Conservation (phyloP, 1,284 basidiomycete species). For the Termitomyces sp. region DNA sequence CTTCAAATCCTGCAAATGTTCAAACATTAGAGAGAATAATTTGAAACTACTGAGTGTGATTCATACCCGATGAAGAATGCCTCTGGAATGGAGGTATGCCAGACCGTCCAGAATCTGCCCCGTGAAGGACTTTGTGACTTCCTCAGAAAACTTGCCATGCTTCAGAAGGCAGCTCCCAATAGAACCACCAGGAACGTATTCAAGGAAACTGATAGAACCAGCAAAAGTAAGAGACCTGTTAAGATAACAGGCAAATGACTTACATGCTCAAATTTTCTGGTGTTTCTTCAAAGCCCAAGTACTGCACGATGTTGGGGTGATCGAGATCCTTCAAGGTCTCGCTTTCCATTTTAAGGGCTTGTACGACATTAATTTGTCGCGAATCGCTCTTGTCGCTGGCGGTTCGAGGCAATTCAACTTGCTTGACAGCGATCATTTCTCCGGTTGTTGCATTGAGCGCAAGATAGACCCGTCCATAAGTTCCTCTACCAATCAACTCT, state of each 20-base stretch:
- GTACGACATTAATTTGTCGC: constrained; percentile 82
- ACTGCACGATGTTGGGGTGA: constrained; percentile 96
- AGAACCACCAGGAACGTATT: constrained; percentile 97
- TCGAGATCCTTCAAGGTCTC: constrained; percentile 95
- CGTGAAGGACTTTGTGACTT: constrained; percentile 91
- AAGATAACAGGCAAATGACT: constrained; percentile 27
- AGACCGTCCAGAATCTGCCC: constrained; percentile 89
- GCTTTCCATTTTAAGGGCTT: constrained; percentile 91
- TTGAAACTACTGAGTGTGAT: constrained; percentile 1
- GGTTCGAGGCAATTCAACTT: constrained; percentile 93
- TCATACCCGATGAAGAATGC: constrained; percentile 87
- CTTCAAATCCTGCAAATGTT: constrained; percentile 75
- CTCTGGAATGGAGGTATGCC: constrained; percentile 88
- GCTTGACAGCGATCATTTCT: constrained; percentile 99
- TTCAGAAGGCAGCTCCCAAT: constrained; percentile 90
- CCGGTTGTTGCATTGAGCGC: constrained; percentile 97
- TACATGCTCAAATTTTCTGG: constrained; percentile 89
- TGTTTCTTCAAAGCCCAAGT: constrained; percentile 96
- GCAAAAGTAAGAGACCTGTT: constrained; percentile 7
- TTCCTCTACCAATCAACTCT: constrained; percentile 94
- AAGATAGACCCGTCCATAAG: constrained; percentile 94
- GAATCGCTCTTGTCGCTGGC: constrained; percentile 86
- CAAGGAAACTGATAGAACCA: constrained; percentile 72
- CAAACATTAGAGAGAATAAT: not conserved
- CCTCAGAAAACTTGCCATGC: constrained; percentile 90